Conservation (phyloP, 495 filamentous ascomycete genomes). For the Aspergillus ellipticus region DNA sequence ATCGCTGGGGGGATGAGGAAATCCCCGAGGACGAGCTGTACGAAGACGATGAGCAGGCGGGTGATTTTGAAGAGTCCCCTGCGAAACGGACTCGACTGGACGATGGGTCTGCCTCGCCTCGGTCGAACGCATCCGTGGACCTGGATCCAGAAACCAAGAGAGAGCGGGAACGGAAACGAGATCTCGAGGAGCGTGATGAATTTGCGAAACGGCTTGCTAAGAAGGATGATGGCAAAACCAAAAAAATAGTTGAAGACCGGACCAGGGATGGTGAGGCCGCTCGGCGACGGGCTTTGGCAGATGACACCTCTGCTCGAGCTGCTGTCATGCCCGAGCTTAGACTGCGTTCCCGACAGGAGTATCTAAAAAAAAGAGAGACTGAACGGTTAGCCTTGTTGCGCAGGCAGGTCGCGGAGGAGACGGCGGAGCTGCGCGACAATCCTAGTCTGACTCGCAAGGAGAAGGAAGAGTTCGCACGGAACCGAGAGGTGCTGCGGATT, state of each 20-base stretch:
- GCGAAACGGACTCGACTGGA: slow-evolving; percentile 58
- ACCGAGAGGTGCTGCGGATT: slow-evolving; percentile 78
- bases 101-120: slow-evolving; percentile 48
- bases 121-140: slow-evolving; percentile 44
- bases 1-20: slow-evolving; percentile 80
- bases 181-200: slow-evolving; percentile 68
- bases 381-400: slow-evolving; percentile 80
- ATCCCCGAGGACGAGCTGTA: slow-evolving; percentile 39
- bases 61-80: slow-evolving; percentile 50
- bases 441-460: slow-evolving; percentile 71
- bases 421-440: slow-evolving; percentile 74
- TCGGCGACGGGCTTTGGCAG: slow-evolving; percentile 58
- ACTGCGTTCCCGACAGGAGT: slow-evolving; percentile 82
- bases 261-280: slow-evolving; percentile 56
- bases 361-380: slow-evolving; percentile 85
- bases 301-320: slow-evolving; percentile 58
- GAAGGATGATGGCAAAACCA: slow-evolving; percentile 66
- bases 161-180: slow-evolving; percentile 55
- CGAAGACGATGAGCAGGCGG: slow-evolving; percentile 25
- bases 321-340: slow-evolving; percentile 72
- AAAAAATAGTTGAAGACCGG: slow-evolving; percentile 70
- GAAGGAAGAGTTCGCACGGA: slow-evolving; percentile 87
- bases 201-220: slow-evolving; percentile 68
- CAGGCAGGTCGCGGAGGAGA: slow-evolving; percentile 89
- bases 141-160: slow-evolving; percentile 56